Conservation (phyloP, 2,329 filamentous ascomycete genomes). For the Albifimbria verrucaria region DNA sequence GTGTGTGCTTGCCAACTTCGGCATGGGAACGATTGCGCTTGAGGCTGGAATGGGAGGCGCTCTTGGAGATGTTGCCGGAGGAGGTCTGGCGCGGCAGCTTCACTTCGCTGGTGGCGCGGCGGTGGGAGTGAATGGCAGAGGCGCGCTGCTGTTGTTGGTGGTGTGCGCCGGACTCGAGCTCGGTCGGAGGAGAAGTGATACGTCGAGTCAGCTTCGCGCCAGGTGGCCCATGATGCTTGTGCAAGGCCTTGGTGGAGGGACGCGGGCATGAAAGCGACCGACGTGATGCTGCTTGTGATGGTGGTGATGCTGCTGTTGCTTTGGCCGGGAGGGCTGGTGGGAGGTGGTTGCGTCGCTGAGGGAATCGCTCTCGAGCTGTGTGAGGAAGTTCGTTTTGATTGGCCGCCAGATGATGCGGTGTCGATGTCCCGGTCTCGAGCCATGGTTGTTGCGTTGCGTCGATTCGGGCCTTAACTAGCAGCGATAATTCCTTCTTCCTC, state of each 20-base stretch:
- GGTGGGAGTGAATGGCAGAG: conserved; percentile 33
- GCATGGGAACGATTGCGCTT: conserved; percentile 60
- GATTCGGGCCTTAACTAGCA: too few relatives aligned
- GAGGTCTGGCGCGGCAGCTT: conserved; percentile 45
- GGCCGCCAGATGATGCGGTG: conserved; percentile 45
- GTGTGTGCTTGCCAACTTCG: conserved; percentile 51
- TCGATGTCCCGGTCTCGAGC: conserved; percentile 44
- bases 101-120: conserved; percentile 48
- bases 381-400: conserved; percentile 52
- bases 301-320: conserved; percentile 23
- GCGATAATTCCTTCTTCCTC: neutral
- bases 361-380: conserved; percentile 32
- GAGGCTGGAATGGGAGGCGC: conserved; percentile 50
- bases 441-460: conserved; percentile 26
- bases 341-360: conserved; percentile 27
- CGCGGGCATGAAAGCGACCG: conserved; percentile 48
- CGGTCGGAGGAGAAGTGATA: conserved; percentile 34
- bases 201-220: conserved; percentile 39
- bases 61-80: conserved; percentile 47
- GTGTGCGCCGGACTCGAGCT: conserved; percentile 18
- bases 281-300: conserved; percentile 32
- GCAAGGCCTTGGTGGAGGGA: conserved; percentile 49
- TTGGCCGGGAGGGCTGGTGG: conserved; percentile 13
- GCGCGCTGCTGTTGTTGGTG: conserved; percentile 20
- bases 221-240: conserved; percentile 36